phyloP scores from a whole-genome alignment of 2,329 filamentous ascomycete genomes.

The Thyridium curvatum region DNA sequence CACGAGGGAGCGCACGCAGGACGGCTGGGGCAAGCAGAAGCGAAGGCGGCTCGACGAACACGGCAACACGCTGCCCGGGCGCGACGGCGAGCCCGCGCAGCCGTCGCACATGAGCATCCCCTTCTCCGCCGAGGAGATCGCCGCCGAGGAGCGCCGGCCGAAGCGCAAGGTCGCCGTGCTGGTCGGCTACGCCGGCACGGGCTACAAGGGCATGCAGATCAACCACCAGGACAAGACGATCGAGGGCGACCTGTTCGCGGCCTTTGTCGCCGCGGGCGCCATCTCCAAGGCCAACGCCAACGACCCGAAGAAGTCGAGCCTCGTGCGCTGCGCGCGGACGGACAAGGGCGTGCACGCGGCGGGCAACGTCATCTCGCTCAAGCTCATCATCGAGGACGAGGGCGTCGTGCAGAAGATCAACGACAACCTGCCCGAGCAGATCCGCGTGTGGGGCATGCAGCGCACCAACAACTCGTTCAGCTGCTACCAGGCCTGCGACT shows the following conservation, averaged over 20 bases:
- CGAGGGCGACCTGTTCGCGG: constrained; percentile 88
- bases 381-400: constrained; percentile 89
- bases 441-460: constrained; percentile 90
- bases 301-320: constrained; percentile 91
- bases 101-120: constrained; percentile 50
- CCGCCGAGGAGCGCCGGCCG: constrained; percentile 71
- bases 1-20: too few relatives aligned
- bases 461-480: constrained; percentile 87
- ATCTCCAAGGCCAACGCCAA: constrained; percentile 96
- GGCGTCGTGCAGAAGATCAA: constrained; percentile 92
- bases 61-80: neutral
- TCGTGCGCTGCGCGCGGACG: constrained; percentile 89
- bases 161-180: constrained; percentile 96
- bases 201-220: constrained; percentile 97
- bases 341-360: constrained; percentile 97
- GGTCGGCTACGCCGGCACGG: constrained; percentile 92
- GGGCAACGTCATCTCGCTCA: constrained; percentile 90
- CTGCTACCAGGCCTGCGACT: constrained; percentile 92
- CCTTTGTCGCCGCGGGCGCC: constrained; percentile 83
- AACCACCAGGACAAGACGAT: constrained; percentile 81
- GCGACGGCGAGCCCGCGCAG: constrained; percentile 16
- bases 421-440: constrained; percentile 74
- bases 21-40: too few relatives aligned
- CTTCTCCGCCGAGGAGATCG: constrained; percentile 74
- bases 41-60: too few relatives aligned